Conservation (phyloP, 768 basidiomycete genomes). For the Serendipita sp. region DNA sequence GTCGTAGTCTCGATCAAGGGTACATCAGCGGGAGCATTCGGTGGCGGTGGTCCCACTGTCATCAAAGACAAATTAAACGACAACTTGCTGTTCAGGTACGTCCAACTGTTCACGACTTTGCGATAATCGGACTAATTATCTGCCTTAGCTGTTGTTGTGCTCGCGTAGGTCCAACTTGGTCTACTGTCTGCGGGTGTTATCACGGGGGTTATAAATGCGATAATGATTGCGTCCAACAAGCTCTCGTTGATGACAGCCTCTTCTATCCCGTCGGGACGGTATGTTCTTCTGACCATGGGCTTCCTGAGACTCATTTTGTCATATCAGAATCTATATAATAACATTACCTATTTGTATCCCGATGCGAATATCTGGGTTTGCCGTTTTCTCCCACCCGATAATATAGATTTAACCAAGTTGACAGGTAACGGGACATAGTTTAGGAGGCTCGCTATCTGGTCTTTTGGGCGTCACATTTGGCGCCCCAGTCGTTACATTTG, state of each 20-base stretch:
- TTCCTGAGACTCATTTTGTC: slow-evolving; percentile 4
- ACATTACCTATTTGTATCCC: slow-evolving; percentile 82
- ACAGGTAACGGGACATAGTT: slow-evolving; percentile 48
- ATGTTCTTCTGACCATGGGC: slow-evolving; percentile 18
- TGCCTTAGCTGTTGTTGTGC: slow-evolving; percentile 72
- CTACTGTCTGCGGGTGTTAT: slow-evolving; percentile 80
- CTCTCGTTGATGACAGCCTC: slow-evolving; percentile 63
- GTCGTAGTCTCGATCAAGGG: slow-evolving; percentile 85
- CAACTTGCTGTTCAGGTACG: slow-evolving; percentile 66
- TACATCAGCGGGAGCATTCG: no score
- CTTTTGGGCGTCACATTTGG: slow-evolving; percentile 83
- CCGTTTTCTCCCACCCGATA: no score
- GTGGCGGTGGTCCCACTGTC: no score
- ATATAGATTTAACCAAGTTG: no score
- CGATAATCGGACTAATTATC: background rate
- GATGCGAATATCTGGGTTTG: slow-evolving; percentile 77
- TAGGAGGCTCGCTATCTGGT: slow-evolving; percentile 75
- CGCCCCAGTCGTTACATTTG: slow-evolving; percentile 80
- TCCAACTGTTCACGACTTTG: slow-evolving; percentile 18
- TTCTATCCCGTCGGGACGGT: slow-evolving; percentile 82
- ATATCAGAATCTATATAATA: slow-evolving; percentile 75
- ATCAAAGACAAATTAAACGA: slow-evolving; percentile 89
- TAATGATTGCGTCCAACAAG: slow-evolving; percentile 60
- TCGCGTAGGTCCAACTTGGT: slow-evolving; percentile 87
- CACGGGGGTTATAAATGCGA: slow-evolving; percentile 61